phyloP scores from a whole-genome alignment of 371 early-diverging fungal genomes.

The Dichotomocladium elegans region DNA sequence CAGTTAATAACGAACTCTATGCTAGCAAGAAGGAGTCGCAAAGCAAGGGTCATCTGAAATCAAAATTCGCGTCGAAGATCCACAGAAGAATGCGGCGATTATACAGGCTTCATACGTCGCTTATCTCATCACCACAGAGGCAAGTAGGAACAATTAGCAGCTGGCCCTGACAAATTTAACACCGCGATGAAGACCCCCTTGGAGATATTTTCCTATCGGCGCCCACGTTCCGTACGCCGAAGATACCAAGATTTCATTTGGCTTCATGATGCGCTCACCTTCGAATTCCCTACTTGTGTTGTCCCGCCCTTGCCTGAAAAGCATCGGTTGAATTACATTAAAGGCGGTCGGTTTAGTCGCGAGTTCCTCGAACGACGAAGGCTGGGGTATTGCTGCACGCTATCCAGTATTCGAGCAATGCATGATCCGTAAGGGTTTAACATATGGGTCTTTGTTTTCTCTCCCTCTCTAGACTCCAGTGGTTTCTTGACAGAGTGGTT shows the following conservation, averaged over 20 bases:
- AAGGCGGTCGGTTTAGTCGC: conserved; percentile 88
- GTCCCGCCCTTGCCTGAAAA: conserved; percentile 71
- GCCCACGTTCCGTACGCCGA: conserved; percentile 50
- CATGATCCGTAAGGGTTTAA: neutral
- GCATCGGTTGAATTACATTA: conserved; percentile 60
- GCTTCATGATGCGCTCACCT: conserved; percentile 61
- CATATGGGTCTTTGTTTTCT: conserved; percentile 14
- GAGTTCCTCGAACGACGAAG: conserved; percentile 87
- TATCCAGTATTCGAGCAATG: neutral
- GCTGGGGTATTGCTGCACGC: conserved; percentile 51
- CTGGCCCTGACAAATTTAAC: neutral
- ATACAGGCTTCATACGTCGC: too few relatives aligned
- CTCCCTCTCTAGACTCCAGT: too few relatives aligned
- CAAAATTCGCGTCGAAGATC: too few relatives aligned
- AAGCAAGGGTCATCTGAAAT: too few relatives aligned
- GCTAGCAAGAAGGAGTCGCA: too few relatives aligned
- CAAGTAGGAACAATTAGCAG: neutral
- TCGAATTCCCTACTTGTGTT: conserved; percentile 66
- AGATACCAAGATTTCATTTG: conserved; percentile 85
- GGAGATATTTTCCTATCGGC: conserved; percentile 1
- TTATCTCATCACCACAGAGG: too few relatives aligned
- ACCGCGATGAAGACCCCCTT: neutral
- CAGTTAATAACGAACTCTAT: too few relatives aligned
- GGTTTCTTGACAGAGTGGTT: too few relatives aligned
- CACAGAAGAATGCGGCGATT: too few relatives aligned